Percentiles rank a stretch among this genome's conserved stretches.
Conservation (phyloP, 2,329 filamentous ascomycete species). For the Pestalotiopsis sp. region DNA sequence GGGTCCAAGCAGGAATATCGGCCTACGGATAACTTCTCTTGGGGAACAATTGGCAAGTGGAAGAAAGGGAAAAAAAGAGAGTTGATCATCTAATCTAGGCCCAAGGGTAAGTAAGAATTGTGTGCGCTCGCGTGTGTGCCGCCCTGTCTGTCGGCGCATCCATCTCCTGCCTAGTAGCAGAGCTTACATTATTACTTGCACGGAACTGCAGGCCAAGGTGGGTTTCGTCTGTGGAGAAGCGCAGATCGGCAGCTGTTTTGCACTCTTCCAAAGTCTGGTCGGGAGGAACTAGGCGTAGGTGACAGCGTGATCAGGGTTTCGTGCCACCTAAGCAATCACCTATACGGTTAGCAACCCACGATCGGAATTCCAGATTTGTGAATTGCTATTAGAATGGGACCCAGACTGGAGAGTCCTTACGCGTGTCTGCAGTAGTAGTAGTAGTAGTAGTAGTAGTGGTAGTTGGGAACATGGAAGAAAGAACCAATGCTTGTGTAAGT, state of each 20-base stretch:
- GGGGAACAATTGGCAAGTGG: neutral
- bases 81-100: neutral
- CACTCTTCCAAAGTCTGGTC: neutral
- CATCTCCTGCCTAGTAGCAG: neutral
- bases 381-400: neutral
- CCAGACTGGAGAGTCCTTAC: too few relatives aligned
- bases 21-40: neutral
- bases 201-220: neutral
- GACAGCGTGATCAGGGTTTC: slow-evolving; percentile 1
- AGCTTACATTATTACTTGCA: neutral
- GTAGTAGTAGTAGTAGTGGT: too few relatives aligned
- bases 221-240: neutral
- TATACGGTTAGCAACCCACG: too few relatives aligned
- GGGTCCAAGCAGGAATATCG: neutral
- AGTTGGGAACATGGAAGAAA: too few relatives aligned
- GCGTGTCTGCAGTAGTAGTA: too few relatives aligned
- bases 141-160: neutral
- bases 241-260: neutral
- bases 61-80: neutral
- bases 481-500: too few relatives aligned
- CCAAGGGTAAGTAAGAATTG: neutral
- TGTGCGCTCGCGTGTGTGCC: neutral
- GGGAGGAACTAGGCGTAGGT: neutral
- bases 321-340: neutral
- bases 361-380: neutral